Conservation (phyloP, 768 basidiomycete genomes). For the Sporobolomyces pararoseus region DNA sequence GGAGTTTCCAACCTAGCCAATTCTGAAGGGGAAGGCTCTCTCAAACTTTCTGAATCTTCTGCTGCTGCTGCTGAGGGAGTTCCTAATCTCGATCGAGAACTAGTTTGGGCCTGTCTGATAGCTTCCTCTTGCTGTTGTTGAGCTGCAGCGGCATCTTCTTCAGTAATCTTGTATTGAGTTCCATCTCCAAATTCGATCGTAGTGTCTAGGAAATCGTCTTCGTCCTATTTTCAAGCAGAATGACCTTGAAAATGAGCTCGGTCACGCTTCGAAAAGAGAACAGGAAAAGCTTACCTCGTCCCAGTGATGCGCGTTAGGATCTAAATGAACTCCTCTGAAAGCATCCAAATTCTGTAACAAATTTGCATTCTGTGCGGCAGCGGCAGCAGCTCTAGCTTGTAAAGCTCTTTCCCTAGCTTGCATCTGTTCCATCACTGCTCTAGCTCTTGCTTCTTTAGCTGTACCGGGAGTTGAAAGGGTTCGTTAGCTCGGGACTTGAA, state of each 20-base stretch:
- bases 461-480: background rate
- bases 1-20: constrained; percentile 32
- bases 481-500: constrained; percentile 1
- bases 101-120: background rate
- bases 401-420: constrained; percentile 41
- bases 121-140: constrained; percentile 26
- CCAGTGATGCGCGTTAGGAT: constrained; percentile 95
- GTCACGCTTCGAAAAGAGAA: too few species aligned
- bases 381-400: constrained; percentile 56
- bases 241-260: too few species aligned
- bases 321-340: constrained; percentile 86
- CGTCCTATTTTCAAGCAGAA: constrained; percentile 55
- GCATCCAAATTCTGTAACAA: constrained; percentile 81
- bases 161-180: constrained; percentile 76
- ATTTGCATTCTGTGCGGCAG: constrained; percentile 61
- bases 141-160: constrained; percentile 20
- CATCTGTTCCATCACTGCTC: constrained; percentile 38
- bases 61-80: too few species aligned
- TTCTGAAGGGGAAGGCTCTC: constrained; percentile 45
- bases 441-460: constrained; percentile 43
- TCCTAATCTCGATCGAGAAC: background rate
- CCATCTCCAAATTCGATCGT: constrained; percentile 97
- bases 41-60: constrained; percentile 33
- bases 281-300: constrained; percentile 68
- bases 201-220: constrained; percentile 75